These are phyloP conservation scores for Stephania cephalantha DNA, from an alignment of 164 flowering plant species.

Conservation along the genomic window DNA sequence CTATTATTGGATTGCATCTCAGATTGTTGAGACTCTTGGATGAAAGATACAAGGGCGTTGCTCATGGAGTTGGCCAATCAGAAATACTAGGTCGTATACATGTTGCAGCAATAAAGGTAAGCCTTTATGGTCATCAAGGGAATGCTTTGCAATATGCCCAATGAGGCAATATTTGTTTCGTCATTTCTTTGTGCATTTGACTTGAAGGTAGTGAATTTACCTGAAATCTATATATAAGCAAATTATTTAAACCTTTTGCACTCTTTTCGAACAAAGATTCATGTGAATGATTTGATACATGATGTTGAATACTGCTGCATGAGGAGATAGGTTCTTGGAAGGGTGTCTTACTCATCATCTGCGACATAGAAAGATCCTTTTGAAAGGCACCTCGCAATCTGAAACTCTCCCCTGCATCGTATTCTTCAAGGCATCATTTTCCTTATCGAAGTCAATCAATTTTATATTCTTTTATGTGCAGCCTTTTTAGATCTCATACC, in stretches of 20 bases:
- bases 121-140: not conserved
- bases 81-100: slow-evolving; percentile 94
- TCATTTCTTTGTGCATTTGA: not conserved
- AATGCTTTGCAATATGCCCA: not conserved
- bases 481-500: not conserved
- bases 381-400: not conserved
- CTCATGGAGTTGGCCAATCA: slow-evolving; percentile 96
- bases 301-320: not conserved
- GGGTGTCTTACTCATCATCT: not conserved
- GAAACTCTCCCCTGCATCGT: not conserved
- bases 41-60: slow-evolving; percentile 82
- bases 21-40: slow-evolving; percentile 91
- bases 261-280: not conserved
- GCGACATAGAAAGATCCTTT: not conserved
- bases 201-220: not conserved
- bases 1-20: slow-evolving; percentile 7
- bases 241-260: not conserved
- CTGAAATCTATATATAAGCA: not conserved
- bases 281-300: not conserved
- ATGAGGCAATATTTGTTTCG: not conserved
- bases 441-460: too few species aligned
- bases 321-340: not conserved
- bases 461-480: not conserved
- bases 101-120: slow-evolving; percentile 97
- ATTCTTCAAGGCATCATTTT: too few species aligned